These are phyloP conservation scores for Macrophomina tecta DNA, from an alignment of 2,329 filamentous ascomycete genomes.

Conservation along the genomic window DNA sequence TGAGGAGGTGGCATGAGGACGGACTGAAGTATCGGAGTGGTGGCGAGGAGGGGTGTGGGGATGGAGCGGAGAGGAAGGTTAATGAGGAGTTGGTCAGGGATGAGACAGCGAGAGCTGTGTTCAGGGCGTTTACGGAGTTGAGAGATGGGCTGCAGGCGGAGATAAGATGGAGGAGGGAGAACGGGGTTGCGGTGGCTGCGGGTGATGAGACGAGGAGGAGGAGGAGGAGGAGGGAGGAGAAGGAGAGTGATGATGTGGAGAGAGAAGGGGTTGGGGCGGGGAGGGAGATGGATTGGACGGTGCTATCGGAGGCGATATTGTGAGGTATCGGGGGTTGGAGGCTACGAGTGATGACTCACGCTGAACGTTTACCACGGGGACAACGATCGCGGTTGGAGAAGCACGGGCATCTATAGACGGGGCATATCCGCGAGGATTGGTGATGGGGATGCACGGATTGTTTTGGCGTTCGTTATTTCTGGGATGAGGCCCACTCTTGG, in stretches of 20 bases:
- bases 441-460: too few species aligned
- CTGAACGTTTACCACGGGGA: too few species aligned
- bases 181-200: background rate
- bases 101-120: slow-evolving; percentile 19
- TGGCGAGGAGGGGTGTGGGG: background rate
- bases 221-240: background rate
- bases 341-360: too few species aligned
- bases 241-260: background rate
- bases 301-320: slow-evolving; percentile 6
- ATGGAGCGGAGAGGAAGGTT: background rate
- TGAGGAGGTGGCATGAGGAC: slow-evolving; percentile 26
- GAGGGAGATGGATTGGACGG: background rate
- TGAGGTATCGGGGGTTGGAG: background rate
- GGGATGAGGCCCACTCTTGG: background rate
- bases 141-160: slow-evolving; percentile 25
- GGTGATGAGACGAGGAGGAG: background rate
- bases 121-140: slow-evolving; percentile 25
- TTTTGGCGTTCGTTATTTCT: background rate
- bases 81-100: slow-evolving; percentile 14
- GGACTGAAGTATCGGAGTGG: slow-evolving; percentile 2
- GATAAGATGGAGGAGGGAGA: slow-evolving; percentile 7
- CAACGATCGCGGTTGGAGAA: too few species aligned
- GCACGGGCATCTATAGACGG: too few species aligned
- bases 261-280: background rate
- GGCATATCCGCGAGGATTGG: too few species aligned